Conservation (phyloP, 78 protist species). For the Salpingoeca rosetta region DNA sequence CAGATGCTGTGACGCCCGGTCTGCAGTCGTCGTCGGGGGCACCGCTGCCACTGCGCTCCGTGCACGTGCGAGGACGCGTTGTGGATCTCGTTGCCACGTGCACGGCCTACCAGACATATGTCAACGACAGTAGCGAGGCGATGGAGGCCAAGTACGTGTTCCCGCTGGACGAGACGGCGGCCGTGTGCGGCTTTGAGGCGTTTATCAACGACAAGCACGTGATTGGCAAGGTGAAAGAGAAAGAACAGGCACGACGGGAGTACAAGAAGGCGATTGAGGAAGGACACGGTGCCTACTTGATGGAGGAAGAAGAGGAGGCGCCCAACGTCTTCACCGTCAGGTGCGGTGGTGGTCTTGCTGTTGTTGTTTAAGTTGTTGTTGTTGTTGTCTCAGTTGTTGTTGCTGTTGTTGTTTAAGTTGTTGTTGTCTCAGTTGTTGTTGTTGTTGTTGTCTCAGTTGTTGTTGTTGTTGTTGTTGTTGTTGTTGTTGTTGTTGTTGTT, state of each 20-base stretch:
- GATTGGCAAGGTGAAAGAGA: slow-evolving; percentile 62
- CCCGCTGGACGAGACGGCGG: slow-evolving; percentile 62
- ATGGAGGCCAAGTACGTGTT: slow-evolving; percentile 67
- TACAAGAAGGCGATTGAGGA: slow-evolving; percentile 42
- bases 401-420: too few relatives aligned
- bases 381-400: too few relatives aligned
- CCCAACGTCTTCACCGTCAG: slow-evolving; percentile 65
- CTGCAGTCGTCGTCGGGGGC: background rate
- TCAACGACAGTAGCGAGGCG: slow-evolving; percentile 15
- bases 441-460: too few relatives aligned
- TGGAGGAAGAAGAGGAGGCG: slow-evolving; percentile 61
- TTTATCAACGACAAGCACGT: slow-evolving; percentile 57
- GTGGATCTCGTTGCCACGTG: slow-evolving; percentile 45
- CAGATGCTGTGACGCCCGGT: background rate
- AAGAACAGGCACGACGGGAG: slow-evolving; percentile 55
- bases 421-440: too few relatives aligned
- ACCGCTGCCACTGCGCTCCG: background rate
- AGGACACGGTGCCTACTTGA: slow-evolving; percentile 69
- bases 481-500: too few relatives aligned
- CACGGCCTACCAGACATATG: slow-evolving; percentile 42
- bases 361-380: too few relatives aligned
- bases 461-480: too few relatives aligned
- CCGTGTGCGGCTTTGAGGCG: slow-evolving; percentile 79
- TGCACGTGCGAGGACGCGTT: slow-evolving; percentile 11
- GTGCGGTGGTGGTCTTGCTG: too few relatives aligned